Conservation (phyloP, 2,329 filamentous ascomycete species). For the Phialophora expanda region DNA sequence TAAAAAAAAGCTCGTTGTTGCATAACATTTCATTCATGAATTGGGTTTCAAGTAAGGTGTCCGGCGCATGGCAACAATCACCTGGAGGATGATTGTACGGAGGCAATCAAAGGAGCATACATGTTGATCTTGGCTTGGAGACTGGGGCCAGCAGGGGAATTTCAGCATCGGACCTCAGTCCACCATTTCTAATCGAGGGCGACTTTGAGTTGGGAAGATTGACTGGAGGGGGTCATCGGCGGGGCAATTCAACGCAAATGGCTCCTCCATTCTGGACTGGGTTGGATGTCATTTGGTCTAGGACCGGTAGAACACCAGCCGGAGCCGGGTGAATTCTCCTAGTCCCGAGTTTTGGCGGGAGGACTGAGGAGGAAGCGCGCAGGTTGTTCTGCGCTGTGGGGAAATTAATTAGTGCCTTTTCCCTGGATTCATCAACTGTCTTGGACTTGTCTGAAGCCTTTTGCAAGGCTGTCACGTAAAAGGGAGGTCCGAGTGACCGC, state of each 20-base stretch:
- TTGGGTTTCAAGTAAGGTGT: conserved; percentile 36
- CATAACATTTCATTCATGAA: conserved; percentile 34
- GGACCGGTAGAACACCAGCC: conserved; percentile 1
- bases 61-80: conserved; percentile 27
- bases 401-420: conserved; percentile 19
- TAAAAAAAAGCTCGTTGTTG: conserved; percentile 35
- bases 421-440: background rate
- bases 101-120: conserved; percentile 18
- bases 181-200: conserved; percentile 16
- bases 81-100: conserved; percentile 20
- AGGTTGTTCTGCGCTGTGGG: conserved; percentile 3
- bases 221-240: conserved; percentile 6
- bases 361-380: background rate
- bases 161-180: conserved; percentile 17
- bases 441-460: background rate
- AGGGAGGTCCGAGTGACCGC: background rate
- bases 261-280: conserved; percentile 7
- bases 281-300: conserved; percentile 22
- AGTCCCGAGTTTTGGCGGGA: background rate
- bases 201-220: conserved; percentile 12
- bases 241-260: background rate
- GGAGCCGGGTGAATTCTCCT: conserved; percentile 1
- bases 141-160: conserved; percentile 8
- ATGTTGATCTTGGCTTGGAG: conserved; percentile 21
- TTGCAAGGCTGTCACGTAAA: background rate